phyloP scores from a whole-genome alignment of 768 basidiomycete genomes.

The Mycena epipterygia region DNA sequence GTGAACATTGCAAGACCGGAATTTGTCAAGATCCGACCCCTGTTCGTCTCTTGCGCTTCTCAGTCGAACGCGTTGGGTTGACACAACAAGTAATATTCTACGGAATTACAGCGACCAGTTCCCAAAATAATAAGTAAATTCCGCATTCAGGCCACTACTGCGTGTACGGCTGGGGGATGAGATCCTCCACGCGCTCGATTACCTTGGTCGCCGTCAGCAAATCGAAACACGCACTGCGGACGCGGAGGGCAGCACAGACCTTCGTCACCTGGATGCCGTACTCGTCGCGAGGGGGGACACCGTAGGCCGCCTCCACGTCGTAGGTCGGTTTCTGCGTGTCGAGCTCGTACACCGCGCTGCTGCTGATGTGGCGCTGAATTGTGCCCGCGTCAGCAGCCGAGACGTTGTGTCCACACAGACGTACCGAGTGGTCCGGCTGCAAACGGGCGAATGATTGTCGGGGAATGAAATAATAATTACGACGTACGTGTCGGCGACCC shows the following conservation, averaged over 20 bases:
- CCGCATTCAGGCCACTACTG: no score
- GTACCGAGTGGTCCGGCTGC: constrained; percentile 22
- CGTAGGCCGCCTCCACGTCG: constrained; percentile 28
- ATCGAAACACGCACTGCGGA: background rate
- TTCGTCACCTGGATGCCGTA: constrained; percentile 58
- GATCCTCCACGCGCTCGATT: constrained; percentile 52
- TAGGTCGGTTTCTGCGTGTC: constrained; percentile 43
- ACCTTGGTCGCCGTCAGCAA: constrained; percentile 42
- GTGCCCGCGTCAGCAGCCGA: background rate
- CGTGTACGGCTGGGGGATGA: constrained; percentile 34
- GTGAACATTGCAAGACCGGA: no score
- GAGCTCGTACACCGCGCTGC: constrained; percentile 46
- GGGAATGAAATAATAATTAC: background rate
- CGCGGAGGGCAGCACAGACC: constrained; percentile 37
- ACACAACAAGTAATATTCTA: no score
- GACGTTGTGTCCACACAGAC: background rate
- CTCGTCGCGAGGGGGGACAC: constrained; percentile 31
- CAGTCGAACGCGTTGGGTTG: no score
- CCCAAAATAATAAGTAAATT: no score
- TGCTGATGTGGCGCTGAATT: constrained; percentile 27
- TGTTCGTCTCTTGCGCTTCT: no score
- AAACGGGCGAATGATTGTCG: background rate
- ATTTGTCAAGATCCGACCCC: no score
- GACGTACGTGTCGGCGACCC: constrained; percentile 23
- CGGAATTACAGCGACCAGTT: background rate